Base-by-base conservation (phyloP, 495 filamentous ascomycete genomes). In the Elasticomyces elasticus region DNA sequence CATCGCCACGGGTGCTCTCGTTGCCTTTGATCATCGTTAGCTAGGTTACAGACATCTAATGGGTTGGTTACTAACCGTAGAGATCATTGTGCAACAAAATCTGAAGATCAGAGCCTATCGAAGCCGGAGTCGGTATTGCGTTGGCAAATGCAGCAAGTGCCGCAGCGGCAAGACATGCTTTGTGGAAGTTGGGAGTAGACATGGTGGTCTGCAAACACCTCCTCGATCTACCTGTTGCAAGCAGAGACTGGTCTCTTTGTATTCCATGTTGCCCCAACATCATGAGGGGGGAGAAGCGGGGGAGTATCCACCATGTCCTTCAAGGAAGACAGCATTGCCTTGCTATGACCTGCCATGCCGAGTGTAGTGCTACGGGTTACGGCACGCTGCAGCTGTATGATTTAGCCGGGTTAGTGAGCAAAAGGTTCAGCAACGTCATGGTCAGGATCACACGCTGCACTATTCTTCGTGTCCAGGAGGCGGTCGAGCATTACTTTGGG, bases 121-220 rank as follows among this genome's bases (percentile, higher is more conserved):
- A 49, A 9, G 23, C 15, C 17, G 45, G 25, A 7, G 17, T 49
- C 10, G 45, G 27, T 19, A 31, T 27, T 30, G 45, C 27, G 45
- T 12, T 24, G 45, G 7, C 45, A 31, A 49, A 83, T 79, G 52
- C 67, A 62, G 49, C 83, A 76, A 62, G 68, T 71, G 60, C 74
- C 69, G 60, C 35, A 3, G 35, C 35, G 5, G 19, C 35, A 13
- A 40, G 4, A 12, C 5, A 40, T 17, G 35, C 35, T 17, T 13
- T 40, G 35, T 40, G 3, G 5, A 40, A 13, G 35, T 40, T 40
- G 35, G 35, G 19, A 17, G 12, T 15, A 40, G 35, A 12, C 35
- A 40, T 40, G 35, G 35, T 13, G 19, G 35, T 15, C n/a, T n/a
- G n/a, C n/a, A n/a, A n/a, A n/a, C n/a, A n/a, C n/a, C n/a, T n/a